These are phyloP conservation scores for Oidiodendron maius DNA, from an alignment of 495 filamentous ascomycete species.

Conservation along the genomic window DNA sequence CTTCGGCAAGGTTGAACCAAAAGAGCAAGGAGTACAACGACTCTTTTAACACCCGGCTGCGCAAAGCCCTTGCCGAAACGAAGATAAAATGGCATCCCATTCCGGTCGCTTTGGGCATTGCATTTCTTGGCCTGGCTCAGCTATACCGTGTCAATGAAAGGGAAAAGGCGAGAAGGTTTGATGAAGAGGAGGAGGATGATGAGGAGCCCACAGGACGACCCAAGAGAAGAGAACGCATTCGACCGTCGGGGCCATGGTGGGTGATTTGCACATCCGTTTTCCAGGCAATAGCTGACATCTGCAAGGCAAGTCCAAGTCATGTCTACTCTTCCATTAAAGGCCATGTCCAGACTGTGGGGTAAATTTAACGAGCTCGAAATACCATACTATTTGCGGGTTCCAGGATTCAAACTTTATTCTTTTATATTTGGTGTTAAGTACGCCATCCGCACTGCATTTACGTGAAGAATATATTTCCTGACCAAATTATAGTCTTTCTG, in stretches of 20 bases:
- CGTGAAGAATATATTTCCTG: slow-evolving; percentile 2
- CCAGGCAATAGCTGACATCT: slow-evolving; percentile 6
- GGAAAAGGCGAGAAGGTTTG: slow-evolving; percentile 44
- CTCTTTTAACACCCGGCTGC: slow-evolving; percentile 57
- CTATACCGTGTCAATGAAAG: slow-evolving; percentile 69
- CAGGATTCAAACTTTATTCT: slow-evolving; percentile 93
- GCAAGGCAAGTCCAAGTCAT: slow-evolving; percentile 88
- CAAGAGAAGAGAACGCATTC: slow-evolving; percentile 62
- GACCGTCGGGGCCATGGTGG: slow-evolving; percentile 85
- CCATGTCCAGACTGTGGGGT: slow-evolving; percentile 88
- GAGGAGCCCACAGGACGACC: slow-evolving; percentile 35
- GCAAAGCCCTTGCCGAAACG: slow-evolving; percentile 60
- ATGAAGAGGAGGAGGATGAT: slow-evolving; percentile 21
- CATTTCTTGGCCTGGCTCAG: slow-evolving; percentile 76
- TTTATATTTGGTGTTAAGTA: slow-evolving; percentile 90
- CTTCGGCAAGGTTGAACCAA: slow-evolving; percentile 30
- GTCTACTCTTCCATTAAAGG: slow-evolving; percentile 92
- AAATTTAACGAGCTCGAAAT: slow-evolving; percentile 90
- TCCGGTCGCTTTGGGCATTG: slow-evolving; percentile 83
- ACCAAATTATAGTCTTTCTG: slow-evolving; percentile 51
- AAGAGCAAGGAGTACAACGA: slow-evolving; percentile 41
- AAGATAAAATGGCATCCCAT: slow-evolving; percentile 96
- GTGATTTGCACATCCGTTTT: slow-evolving; percentile 2
- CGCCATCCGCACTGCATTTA: slow-evolving; percentile 13
- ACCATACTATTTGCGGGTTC: slow-evolving; percentile 82